Base-by-base conservation (phyloP, 495 filamentous ascomycete species). In the Rostrohypoxylon terebratum region DNA sequence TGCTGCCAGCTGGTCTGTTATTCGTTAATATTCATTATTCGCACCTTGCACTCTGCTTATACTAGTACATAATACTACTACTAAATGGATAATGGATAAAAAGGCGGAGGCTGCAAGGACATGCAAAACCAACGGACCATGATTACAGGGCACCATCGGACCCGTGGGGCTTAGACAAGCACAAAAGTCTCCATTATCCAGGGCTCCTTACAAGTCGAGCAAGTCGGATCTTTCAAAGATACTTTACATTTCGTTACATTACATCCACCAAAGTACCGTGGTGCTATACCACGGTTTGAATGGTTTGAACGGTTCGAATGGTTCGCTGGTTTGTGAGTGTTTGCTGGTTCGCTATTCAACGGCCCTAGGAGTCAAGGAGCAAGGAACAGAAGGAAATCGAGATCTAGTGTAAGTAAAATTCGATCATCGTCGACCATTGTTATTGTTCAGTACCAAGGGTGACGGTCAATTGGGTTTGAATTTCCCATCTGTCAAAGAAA, bases 151-250 rank as follows among this genome's bases (percentile, higher is more conserved):
- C 63, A 66, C 53, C 23, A 50, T 54, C 10, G 45, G 21, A 50
- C 20, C 64, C 66, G 47, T 59, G 71, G 61, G 71, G 71, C 71
- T 73, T 73, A 73, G 71, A 73, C 71, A 13, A 65, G 38, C 45
- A 33, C 34, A 58, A 62, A 47, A 48, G 53, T 55, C 25, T 55
- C 31, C 51, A 31, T 55, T 18, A n/a, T 55, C 31, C 31, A 40
- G n/a, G 34, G 33, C 28, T 58, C 34, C n/a, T 16, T n/a, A 18
- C 31, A 38, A 40, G 34, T 59, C 33, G 5, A 36, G 33, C 55
- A 59, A 59, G 55, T 42, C 55, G 33, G 33, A 25, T 42, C 33
- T 59, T 59, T 42, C 36, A 40, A 59, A 59, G 34, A 40, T 58
- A 58, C 54, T 40, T 21, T 23, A 23, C 33, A 58, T 58, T 40